A percentile compares a stretch with the other conserved stretches of the same genome.
phyloP scores from a whole-genome alignment of 495 filamentous ascomycete genomes.

The Poronia punctata region DNA sequence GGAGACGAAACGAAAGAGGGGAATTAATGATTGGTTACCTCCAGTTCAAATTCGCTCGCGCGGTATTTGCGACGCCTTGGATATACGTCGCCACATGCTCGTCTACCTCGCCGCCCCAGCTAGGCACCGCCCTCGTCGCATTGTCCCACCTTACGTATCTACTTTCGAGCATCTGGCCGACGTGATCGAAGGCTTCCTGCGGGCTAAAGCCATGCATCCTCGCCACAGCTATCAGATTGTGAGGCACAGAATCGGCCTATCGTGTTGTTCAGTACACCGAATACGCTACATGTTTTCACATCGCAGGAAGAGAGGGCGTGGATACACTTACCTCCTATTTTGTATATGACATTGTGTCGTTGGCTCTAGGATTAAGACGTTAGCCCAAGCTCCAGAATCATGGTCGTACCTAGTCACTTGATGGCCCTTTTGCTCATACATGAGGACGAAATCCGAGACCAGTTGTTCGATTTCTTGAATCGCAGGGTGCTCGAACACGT shows the following conservation, averaged over 20 bases:
- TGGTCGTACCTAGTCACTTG: neutral
- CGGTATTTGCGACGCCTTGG: conserved; percentile 23
- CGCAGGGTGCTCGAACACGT: conserved; percentile 21
- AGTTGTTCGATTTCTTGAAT: conserved; percentile 27
- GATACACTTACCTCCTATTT: conserved; percentile 3
- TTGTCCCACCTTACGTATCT: conserved; percentile 30
- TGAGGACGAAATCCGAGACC: conserved; percentile 24
- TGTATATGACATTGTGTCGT: conserved; percentile 2
- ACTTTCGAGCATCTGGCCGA: conserved; percentile 18
- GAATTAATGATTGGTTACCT: conserved; percentile 18
- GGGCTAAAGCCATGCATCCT: conserved; percentile 20
- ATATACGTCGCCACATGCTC: conserved; percentile 27
- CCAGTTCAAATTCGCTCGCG: conserved; percentile 31
- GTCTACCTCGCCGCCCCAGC: conserved; percentile 27
- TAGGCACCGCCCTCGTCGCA: conserved; percentile 23
- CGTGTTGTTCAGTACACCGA: neutral
- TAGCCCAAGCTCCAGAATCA: neutral
- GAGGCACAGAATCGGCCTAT: conserved; percentile 23
- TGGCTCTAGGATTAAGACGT: neutral
- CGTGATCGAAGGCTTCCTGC: conserved; percentile 25
- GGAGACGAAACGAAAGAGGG: neutral
- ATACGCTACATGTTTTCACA: neutral
- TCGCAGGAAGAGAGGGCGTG: too few relatives aligned
- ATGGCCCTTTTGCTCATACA: too few relatives aligned
- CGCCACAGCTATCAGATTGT: conserved; percentile 29